phyloP scores from a whole-genome alignment of 2,329 filamentous ascomycete genomes.

The Coniochaeta sp. region DNA sequence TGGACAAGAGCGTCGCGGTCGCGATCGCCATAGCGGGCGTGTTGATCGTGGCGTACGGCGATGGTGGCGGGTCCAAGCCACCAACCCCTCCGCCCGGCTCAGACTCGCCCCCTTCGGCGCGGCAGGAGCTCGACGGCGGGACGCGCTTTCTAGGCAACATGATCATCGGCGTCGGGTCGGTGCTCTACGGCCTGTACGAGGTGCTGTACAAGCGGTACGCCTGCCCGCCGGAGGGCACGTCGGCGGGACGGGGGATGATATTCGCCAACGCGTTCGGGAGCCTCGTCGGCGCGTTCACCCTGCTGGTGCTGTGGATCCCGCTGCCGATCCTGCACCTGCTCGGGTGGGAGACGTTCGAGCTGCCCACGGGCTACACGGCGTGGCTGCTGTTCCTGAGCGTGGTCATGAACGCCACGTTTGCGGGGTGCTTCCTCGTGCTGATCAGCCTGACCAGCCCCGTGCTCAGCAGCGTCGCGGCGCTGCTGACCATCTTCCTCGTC shows the following conservation, averaged over 20 bases:
- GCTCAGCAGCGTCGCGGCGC: slow-evolving; percentile 81
- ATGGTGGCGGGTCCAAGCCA: slow-evolving; percentile 39
- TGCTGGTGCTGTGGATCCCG: slow-evolving; percentile 86
- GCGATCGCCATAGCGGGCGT: slow-evolving; percentile 83
- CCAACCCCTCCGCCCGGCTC: slow-evolving; percentile 11
- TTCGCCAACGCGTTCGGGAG: slow-evolving; percentile 92
- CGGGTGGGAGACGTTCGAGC: slow-evolving; percentile 73
- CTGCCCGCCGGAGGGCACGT: slow-evolving; percentile 85
- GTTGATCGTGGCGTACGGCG: slow-evolving; percentile 91
- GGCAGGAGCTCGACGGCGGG: slow-evolving; percentile 33
- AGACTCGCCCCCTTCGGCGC: slow-evolving; percentile 4
- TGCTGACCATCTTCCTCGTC: slow-evolving; percentile 95
- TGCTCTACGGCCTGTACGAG: slow-evolving; percentile 95
- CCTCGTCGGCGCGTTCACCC: slow-evolving; percentile 78
- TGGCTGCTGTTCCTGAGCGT: slow-evolving; percentile 76
- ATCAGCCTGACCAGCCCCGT: slow-evolving; percentile 92
- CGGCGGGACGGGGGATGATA: slow-evolving; percentile 81
- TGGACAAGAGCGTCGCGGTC: slow-evolving; percentile 83
- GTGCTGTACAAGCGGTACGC: slow-evolving; percentile 91
- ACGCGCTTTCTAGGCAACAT: slow-evolving; percentile 78
- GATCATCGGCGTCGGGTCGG: slow-evolving; percentile 82
- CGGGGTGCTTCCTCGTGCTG: slow-evolving; percentile 84
- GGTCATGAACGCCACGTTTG: slow-evolving; percentile 83
- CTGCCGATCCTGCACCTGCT: slow-evolving; percentile 74
- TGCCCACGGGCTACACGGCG: slow-evolving; percentile 71